A percentile compares a stretch with the other conserved stretches of the same genome.
Conservation (phyloP, 2,329 filamentous ascomycete species). For the Coniochaeta prunicola region DNA sequence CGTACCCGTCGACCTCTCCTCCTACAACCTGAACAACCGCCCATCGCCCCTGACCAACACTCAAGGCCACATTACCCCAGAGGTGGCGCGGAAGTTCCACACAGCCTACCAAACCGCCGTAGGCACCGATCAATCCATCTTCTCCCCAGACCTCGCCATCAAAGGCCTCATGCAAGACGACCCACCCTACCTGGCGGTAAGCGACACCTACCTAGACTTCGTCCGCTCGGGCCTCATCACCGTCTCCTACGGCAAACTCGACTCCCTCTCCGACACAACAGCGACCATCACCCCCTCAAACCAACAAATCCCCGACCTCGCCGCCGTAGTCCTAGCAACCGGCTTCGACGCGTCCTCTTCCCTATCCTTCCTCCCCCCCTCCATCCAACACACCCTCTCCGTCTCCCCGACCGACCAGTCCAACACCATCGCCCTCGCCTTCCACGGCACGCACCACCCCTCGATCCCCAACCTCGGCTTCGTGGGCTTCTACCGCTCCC, state of each 20-base stretch:
- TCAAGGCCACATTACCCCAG: constrained; percentile 55
- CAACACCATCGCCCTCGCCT: constrained; percentile 60
- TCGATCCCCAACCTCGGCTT: constrained; percentile 62
- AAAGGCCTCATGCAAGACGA: constrained; percentile 30
- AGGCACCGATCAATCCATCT: constrained; percentile 47
- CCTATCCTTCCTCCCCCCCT: constrained; percentile 54
- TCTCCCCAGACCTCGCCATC: constrained; percentile 35
- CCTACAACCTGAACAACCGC: constrained; percentile 62
- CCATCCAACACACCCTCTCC: constrained; percentile 48
- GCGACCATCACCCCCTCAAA: constrained; percentile 23
- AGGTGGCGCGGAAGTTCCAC: constrained; percentile 49
- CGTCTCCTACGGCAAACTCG: constrained; percentile 40
- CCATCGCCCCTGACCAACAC: constrained; percentile 52
- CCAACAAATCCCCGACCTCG: constrained; percentile 44
- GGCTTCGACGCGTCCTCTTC: constrained; percentile 62
- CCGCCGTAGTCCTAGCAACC: constrained; percentile 65
- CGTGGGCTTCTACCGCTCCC: constrained; percentile 76
- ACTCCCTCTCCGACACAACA: constrained; percentile 24
- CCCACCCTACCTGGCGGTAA: constrained; percentile 62
- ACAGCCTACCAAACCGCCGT: constrained; percentile 38
- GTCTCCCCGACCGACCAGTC: constrained; percentile 46
- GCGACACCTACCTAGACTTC: constrained; percentile 67
- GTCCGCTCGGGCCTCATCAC: constrained; percentile 58
- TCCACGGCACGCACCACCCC: constrained; percentile 57
- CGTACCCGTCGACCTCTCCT: constrained; percentile 63